These are phyloP conservation scores for Leucocoprinus sp. DNA, from an alignment of 768 basidiomycete species.

Conservation along the genomic window DNA sequence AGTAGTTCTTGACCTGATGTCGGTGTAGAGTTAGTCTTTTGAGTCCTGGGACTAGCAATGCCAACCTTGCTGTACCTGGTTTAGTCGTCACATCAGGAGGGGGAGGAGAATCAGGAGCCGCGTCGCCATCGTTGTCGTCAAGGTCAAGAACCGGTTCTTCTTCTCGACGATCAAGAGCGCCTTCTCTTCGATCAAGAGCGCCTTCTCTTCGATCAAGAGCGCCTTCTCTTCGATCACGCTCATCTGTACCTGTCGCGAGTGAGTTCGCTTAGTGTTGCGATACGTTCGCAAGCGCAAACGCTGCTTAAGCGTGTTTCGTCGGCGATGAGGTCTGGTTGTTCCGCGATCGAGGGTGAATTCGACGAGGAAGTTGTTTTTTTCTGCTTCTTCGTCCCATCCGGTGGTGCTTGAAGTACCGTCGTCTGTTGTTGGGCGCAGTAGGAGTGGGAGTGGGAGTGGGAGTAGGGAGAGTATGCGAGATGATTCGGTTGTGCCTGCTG, in stretches of 20 bases:
- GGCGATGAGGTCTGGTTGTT: conserved; percentile 23
- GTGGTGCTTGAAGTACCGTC: no score
- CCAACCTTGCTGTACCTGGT: conserved; percentile 10
- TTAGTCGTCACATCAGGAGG: no score
- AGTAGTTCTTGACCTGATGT: conserved; percentile 14
- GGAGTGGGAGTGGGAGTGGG: no score
- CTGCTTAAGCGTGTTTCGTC: conserved; percentile 52
- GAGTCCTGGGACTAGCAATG: conserved; percentile 12
- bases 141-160: conserved; percentile 17
- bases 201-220: no score
- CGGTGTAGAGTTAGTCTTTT: conserved; percentile 25
- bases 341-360: conserved; percentile 50
- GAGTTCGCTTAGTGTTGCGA: conserved; percentile 35
- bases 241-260: conserved; percentile 25
- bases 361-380: conserved; percentile 50
- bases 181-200: no score
- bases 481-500: no score
- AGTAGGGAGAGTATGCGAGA: not conserved
- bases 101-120: no score
- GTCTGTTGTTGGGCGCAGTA: no score
- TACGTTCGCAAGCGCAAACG: conserved; percentile 57
- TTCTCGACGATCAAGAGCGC: conserved; percentile 6
- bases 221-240: conserved; percentile 2
- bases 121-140: conserved; percentile 7
- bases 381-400: no score